Evolutionary conservation across 345 rosid genomes (phyloP).

Genomic region (Erucastrum elatum): DNA sequence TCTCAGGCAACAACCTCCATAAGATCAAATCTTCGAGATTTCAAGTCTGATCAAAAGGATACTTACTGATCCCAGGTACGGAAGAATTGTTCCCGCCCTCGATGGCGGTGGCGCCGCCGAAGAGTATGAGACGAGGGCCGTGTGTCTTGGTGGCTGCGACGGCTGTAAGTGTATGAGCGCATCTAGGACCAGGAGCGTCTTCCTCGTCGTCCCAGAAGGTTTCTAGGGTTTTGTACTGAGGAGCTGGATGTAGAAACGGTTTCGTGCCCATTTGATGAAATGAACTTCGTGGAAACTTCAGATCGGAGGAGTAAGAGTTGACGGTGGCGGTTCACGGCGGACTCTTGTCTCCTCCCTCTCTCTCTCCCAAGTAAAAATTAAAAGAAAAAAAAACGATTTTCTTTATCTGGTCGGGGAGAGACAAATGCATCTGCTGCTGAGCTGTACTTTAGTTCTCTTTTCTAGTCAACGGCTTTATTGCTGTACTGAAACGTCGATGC

Average conservation of each 20-base stretch:
- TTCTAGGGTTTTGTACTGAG: conserved; percentile 71
- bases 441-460: conserved; percentile 25
- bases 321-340: conserved; percentile 22
- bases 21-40: background rate
- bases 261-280: conserved; percentile 61
- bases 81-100: conserved; percentile 78
- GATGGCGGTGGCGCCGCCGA: conserved; percentile 98
- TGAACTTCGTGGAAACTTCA: background rate
- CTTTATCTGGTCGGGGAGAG: conserved; percentile 24
- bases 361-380: background rate
- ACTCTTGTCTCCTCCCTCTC: conserved; percentile 16
- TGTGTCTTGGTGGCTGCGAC: conserved; percentile 86
- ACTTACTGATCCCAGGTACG: conserved; percentile 86
- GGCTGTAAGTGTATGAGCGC: conserved; percentile 88
- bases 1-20: conserved; percentile 2
- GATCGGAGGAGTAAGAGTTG: conserved; percentile 30
- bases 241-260: conserved; percentile 85
- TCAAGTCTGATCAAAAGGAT: background rate
- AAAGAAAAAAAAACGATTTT: background rate
- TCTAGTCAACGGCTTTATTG: conserved; percentile 28
- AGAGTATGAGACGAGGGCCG: conserved; percentile 93
- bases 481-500: background rate
- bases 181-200: conserved; percentile 95
- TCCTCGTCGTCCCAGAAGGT: conserved; percentile 89
- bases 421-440: too few relatives aligned